Base-by-base conservation (phyloP, 371 early-diverging fungal species). In the Blastocladiella emersonii region DNA sequence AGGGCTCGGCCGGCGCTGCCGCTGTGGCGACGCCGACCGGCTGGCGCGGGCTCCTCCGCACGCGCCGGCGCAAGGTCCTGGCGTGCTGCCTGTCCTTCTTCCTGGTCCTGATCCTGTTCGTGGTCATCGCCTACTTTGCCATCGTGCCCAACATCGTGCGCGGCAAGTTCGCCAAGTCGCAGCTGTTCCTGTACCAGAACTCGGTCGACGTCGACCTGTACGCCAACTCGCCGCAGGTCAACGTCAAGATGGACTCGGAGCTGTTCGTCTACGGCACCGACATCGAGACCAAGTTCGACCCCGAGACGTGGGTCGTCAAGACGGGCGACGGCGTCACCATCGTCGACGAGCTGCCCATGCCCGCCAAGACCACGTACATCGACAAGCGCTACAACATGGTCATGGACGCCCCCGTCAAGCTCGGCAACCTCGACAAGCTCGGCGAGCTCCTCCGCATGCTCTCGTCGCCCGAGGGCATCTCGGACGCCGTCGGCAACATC, bases 91-190 rank as follows among this genome's bases (percentile, higher is more conserved):
- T 5, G 3, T 8, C 30, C 15, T 32, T 51, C 12, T 27, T 51
- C 30, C 30, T 51, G 53, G 13, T 51, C 7, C 23, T 51, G 2
- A 10, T 51, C 15, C 27, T 51, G 10, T 51, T 51, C 30, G 10
- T 51, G 13, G 21, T 30, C 30, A 51, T 51, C 17, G 53, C 53
- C 8, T 51, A 51, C 53, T 51, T 27, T 27, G 53, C 30, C 53
- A 51, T 51, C 25, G 34, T 59, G 27, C 59, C 59, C 37, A 36
- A n/a, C 17, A 59, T 59, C 27, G 25, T 59, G 12, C 59, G 59
- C 37, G 13, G 10, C 36, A 59, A 41, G 41, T 59, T 59, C 32
- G 19, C 59, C 5, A 10, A 13, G 25, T 37, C 37, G 13, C 15
- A 59, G 27, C n/a, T 59, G n/a, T 17, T 19, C 59, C 7, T 59